Percentiles rank a stretch among this genome's conserved stretches.
phyloP scores from a whole-genome alignment of 331 rosid species.

The Quercus phellos region DNA sequence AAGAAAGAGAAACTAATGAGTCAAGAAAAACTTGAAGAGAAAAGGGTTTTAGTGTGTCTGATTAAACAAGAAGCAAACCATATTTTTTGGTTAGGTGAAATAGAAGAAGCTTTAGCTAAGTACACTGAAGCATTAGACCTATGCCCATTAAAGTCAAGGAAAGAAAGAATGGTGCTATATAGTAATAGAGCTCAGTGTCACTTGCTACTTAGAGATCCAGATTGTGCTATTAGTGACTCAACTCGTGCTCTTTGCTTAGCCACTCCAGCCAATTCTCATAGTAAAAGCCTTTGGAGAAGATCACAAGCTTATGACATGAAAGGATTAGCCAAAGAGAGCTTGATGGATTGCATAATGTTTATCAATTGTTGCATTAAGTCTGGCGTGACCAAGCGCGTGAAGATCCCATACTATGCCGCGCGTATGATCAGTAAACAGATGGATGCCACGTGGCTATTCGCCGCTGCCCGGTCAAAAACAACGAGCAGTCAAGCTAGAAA shows the following conservation, averaged over 20 bases:
- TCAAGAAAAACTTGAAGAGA: slow-evolving; percentile 39
- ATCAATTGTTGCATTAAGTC: slow-evolving; percentile 45
- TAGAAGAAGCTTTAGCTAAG: slow-evolving; percentile 50
- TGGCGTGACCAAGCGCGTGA: slow-evolving; percentile 19
- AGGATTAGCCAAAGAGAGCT: slow-evolving; percentile 71
- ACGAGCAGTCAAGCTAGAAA: not conserved
- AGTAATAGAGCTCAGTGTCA: slow-evolving; percentile 64
- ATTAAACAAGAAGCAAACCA: slow-evolving; percentile 52
- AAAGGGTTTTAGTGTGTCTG: slow-evolving; percentile 28
- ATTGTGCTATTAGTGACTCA: slow-evolving; percentile 59
- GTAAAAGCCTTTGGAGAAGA: slow-evolving; percentile 72
- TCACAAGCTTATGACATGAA: slow-evolving; percentile 84
- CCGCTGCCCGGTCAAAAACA: slow-evolving; percentile 36
- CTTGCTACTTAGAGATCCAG: slow-evolving; percentile 43
- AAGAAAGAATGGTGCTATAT: slow-evolving; percentile 59
- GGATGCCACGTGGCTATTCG: slow-evolving; percentile 70
- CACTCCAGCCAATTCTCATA: slow-evolving; percentile 45
- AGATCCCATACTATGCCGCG: slow-evolving; percentile 58
- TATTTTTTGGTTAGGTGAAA: slow-evolving; percentile 48
- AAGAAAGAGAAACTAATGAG: slow-evolving; percentile 34
- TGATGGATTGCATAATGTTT: slow-evolving; percentile 67
- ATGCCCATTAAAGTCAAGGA: slow-evolving; percentile 51
- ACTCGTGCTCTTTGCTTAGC: slow-evolving; percentile 71
- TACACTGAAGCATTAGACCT: slow-evolving; percentile 52
- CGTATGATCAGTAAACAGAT: slow-evolving; percentile 76